Conservation (phyloP, 1,284 basidiomycete species). For the Ceratobasidium sp. region DNA sequence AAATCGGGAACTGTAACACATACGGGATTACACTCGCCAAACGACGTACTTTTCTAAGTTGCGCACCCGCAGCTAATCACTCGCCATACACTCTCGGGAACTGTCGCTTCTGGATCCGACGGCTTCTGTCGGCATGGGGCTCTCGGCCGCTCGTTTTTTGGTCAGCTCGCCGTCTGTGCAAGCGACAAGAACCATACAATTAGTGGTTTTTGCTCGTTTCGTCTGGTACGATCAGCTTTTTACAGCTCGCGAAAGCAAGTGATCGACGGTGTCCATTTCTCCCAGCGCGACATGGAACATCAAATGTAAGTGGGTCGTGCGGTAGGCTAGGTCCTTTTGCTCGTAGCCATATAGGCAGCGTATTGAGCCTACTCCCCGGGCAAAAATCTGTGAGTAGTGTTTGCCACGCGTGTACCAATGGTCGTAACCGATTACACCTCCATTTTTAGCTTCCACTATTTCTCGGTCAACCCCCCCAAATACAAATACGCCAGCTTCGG, state of each 20-base stretch:
- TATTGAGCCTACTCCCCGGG: conserved; percentile 68
- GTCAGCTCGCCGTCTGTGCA: conserved; percentile 65
- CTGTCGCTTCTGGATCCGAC: no score
- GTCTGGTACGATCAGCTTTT: not conserved
- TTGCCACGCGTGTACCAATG: no score
- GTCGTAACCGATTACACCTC: no score
- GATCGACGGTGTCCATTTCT: conserved; percentile 65
- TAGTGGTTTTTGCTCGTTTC: conserved; percentile 47
- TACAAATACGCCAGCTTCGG: conserved; percentile 65
- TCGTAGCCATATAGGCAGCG: not conserved
- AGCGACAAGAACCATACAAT: conserved; percentile 70
- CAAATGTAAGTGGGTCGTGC: not conserved
- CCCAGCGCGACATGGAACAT: conserved; percentile 45
- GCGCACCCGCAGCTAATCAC: no score
- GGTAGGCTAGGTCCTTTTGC: no score
- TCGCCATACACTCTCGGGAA: no score
- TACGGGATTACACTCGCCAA: no score
- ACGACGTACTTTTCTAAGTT: no score
- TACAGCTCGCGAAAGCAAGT: conserved; percentile 60
- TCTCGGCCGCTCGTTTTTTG: conserved; percentile 46
- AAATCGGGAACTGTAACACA: no score
- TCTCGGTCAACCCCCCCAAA: conserved; percentile 63
- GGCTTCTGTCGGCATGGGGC: conserved; percentile 44
- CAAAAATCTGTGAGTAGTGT: conserved; percentile 57
- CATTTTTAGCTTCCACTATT: conserved; percentile 62